Evolutionary conservation across 1,139 yeast species (phyloP).

Genomic region (Nakaseomyces sp.): DNA sequence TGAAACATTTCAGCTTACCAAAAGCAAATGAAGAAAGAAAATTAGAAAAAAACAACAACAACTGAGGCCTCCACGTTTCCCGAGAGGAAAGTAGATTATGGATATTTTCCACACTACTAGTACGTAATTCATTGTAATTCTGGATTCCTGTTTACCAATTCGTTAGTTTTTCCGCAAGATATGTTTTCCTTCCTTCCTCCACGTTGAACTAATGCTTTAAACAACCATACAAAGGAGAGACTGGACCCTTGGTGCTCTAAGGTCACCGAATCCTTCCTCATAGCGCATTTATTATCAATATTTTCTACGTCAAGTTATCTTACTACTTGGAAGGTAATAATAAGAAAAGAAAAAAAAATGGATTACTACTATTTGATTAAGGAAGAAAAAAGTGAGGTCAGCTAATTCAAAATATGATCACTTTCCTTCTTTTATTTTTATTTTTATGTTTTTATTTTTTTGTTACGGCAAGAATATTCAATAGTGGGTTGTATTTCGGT

Average conservation of each 20-base stretch:
- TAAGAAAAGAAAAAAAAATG: not conserved
- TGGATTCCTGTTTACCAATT: not conserved
- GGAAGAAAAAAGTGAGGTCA: not conserved
- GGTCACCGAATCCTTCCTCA: not conserved
- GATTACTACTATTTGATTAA: not conserved
- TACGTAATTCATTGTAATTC: not conserved
- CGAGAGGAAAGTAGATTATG: too few relatives aligned
- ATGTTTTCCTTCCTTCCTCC: not conserved
- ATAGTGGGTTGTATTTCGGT: not conserved
- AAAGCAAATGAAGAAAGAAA: not conserved
- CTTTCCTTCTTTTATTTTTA: too few relatives aligned
- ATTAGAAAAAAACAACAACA: too few relatives aligned
- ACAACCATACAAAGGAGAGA: too few relatives aligned
- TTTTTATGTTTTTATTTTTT: not conserved
- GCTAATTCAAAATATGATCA: not conserved
- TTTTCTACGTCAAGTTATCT: not conserved
- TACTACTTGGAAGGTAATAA: not conserved
- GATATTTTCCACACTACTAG: too few relatives aligned
- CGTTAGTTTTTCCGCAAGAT: not conserved
- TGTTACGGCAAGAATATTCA: not conserved
- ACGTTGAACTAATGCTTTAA: too few relatives aligned
- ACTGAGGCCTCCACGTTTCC: too few relatives aligned
- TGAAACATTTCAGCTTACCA: conserved; percentile 1
- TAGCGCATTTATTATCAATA: not conserved
- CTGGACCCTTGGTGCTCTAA: too few relatives aligned